A percentile compares a stretch with the other conserved stretches of the same genome.
Evolutionary conservation across 768 basidiomycete genomes (phyloP).

Genomic region (Boletellus ananas): DNA sequence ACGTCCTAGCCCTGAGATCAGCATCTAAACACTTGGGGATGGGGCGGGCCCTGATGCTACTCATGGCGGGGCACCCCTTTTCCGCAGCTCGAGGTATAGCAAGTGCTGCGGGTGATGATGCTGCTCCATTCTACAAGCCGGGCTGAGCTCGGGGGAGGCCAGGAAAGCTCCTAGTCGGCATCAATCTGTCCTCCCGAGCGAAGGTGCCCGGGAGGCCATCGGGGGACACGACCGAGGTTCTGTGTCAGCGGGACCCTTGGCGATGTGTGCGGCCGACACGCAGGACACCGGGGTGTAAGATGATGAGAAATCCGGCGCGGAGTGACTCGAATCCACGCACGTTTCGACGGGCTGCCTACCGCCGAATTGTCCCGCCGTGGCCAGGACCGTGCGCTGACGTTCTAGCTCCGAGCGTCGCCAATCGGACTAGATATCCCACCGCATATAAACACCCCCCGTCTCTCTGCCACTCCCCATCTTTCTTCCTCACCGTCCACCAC

Average conservation of each 20-base stretch:
- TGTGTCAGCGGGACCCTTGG: neutral
- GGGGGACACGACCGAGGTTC: neutral
- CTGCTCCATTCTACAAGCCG: no score
- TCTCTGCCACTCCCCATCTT: neutral
- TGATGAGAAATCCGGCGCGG: neutral
- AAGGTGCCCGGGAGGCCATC: neutral
- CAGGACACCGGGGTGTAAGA: neutral
- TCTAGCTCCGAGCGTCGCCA: constrained; percentile 25
- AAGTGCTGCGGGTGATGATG: no score
- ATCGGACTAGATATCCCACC: constrained; percentile 22
- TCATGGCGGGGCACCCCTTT: no score
- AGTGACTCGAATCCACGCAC: neutral
- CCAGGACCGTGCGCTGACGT: constrained; percentile 14
- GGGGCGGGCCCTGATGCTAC: no score
- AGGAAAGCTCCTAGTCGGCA: no score
- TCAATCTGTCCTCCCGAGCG: neutral
- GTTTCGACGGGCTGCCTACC: neutral
- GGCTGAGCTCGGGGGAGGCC: no score
- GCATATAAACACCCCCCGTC: constrained; percentile 26
- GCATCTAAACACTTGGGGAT: no score
- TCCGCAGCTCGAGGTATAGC: no score
- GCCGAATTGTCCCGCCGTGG: constrained; percentile 1
- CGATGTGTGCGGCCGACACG: neutral
- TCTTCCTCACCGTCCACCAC: constrained; percentile 6
- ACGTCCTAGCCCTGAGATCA: no score